These are phyloP conservation scores for Tetraselmis striata DNA, from an alignment of 139 green algal species.

Conservation along the genomic window DNA sequence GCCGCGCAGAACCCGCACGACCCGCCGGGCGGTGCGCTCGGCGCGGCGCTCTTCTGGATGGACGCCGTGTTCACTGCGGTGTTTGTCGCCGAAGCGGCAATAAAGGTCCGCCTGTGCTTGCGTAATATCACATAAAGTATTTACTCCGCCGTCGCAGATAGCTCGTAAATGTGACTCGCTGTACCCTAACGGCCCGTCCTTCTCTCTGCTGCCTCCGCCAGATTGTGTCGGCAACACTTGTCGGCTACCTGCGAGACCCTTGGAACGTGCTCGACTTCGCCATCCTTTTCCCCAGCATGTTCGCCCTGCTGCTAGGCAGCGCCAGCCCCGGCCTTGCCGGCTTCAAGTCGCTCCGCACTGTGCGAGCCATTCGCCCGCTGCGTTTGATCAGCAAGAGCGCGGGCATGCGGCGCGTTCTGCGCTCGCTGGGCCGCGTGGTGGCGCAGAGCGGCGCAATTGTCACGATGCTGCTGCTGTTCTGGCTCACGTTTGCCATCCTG, in stretches of 20 bases:
- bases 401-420: constrained; percentile 7
- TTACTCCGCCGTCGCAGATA: too few species aligned
- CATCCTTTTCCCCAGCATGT: neutral
- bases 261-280: constrained; percentile 14
- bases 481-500: constrained; percentile 4
- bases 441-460: neutral
- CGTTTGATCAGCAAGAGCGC: neutral
- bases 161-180: too few species aligned
- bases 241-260: neutral
- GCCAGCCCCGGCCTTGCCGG: neutral
- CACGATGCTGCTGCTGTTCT: constrained; percentile 3
- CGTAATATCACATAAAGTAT: too few species aligned
- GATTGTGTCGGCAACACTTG: neutral
- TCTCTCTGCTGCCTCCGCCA: too few species aligned
- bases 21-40: neutral
- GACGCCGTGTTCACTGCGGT: neutral
- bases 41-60: neutral
- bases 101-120: too few species aligned
- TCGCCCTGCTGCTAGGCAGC: neutral
- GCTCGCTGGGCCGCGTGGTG: neutral
- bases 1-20: neutral
- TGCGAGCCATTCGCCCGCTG: constrained; percentile 3
- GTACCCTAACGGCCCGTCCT: too few species aligned
- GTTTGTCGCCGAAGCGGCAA: neutral
- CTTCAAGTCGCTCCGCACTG: constrained; percentile 1